Base-by-base conservation (phyloP, 2,329 filamentous ascomycete genomes). In the Trichoderma sp. region DNA sequence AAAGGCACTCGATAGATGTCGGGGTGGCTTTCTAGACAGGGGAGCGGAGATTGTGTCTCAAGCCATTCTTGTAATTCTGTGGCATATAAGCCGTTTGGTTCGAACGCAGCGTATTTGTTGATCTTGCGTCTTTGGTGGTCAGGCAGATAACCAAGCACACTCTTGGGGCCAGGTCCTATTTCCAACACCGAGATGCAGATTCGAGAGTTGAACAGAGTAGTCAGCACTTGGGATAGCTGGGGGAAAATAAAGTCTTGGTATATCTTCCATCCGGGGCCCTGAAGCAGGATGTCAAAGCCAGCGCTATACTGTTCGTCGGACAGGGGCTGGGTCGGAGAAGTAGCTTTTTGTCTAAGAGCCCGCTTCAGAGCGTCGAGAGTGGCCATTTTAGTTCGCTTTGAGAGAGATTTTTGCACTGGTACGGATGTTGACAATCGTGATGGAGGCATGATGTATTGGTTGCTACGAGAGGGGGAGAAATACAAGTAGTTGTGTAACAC, bases 111-210 rank as follows among this genome's bases (percentile, higher is more conserved):
- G 78, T 92, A 92, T 78, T 65, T 86, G 8, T n/a, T 83, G 75
- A 92, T 81, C 64, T 85, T 88, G 6, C 77, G 78, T 81, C 85
- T 86, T 50, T 87, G 66, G 76, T 33, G 35, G 9, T 38, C 16
- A 3, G 90, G 88, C 21, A 92, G 82, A 79, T 84, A 68, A 74
- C 83, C 87, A 65, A 92, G 83, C 7, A 92, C 78, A 78, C 85
- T 91, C 80, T 86, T 84, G 0, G 88, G 86, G 9, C 91, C 91
- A 0, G 91, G 89, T 77, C 89, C 89, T 67, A 92, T 88, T 78
- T 92, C 91, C 6, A 92, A 84, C 18, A 87, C 85, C 4, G 90
- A 91, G 76, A 92, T 81, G 14, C 79, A 64, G 31, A 6, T 67
- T 35, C 83, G 84, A 6, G 86, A 86, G 45, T 82, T 79, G 77